Evolutionary conservation across 192 early-diverging fungal genomes (phyloP).

Genomic region (Gamsiella multidivaricata): DNA sequence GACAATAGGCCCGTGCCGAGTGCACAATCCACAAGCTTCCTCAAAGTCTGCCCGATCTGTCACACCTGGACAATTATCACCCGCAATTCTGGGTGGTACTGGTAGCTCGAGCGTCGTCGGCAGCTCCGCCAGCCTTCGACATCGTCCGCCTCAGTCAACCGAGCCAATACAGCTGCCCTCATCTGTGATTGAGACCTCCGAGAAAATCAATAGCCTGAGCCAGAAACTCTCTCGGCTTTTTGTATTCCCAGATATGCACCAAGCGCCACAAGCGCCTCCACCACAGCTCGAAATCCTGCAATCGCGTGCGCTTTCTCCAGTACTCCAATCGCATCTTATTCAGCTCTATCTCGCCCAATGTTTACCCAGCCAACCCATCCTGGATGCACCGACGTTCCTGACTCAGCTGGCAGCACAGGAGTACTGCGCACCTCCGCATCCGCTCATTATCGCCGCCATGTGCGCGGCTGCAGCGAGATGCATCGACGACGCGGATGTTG

Average conservation of each 20-base stretch:
- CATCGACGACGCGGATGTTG: conserved; percentile 46
- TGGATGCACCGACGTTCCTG: conserved; percentile 51
- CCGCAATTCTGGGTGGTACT: not conserved
- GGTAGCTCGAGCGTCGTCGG: conserved; percentile 4
- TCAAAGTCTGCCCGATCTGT: conserved; percentile 28
- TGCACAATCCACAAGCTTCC: conserved; percentile 28
- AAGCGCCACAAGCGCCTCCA: conserved; percentile 25
- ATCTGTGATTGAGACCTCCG: conserved; percentile 51
- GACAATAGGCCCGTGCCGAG: conserved; percentile 40
- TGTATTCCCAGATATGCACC: conserved; percentile 36
- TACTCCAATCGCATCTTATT: conserved; percentile 51
- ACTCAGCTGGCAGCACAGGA: conserved; percentile 43
- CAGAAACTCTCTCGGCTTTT: conserved; percentile 51
- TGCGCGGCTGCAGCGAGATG: conserved; percentile 39
- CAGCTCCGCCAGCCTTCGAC: conserved; percentile 36
- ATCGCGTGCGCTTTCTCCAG: conserved; percentile 44
- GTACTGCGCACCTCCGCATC: conserved; percentile 45
- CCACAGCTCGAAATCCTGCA: conserved; percentile 47
- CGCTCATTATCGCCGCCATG: conserved; percentile 45
- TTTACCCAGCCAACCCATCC: conserved; percentile 42
- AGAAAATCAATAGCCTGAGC: conserved; percentile 54
- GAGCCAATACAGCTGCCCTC: conserved; percentile 33
- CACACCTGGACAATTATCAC: conserved; percentile 18
- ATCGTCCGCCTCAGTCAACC: conserved; percentile 26
- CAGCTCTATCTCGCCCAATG: conserved; percentile 47